Evolutionary conservation across 306 rosid genomes (phyloP).

Genomic region (Prunus campanulata): DNA sequence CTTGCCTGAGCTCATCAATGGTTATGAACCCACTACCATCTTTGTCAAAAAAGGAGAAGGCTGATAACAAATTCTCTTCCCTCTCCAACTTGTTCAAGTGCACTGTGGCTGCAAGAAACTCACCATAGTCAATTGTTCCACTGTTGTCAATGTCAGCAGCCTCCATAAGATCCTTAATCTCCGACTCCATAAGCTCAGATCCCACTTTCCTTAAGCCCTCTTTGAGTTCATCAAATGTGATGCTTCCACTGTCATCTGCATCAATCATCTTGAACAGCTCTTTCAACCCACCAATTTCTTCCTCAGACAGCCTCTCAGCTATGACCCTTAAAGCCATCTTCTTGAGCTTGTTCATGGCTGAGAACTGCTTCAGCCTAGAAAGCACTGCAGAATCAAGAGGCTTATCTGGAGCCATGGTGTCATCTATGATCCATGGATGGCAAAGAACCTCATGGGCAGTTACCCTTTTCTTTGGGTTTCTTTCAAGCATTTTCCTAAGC

Average conservation of each 20-base stretch:
- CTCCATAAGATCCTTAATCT: constrained; percentile 49
- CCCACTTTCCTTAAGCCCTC: constrained; percentile 44
- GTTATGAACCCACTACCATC: constrained; percentile 53
- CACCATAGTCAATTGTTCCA: constrained; percentile 48
- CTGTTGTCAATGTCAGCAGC: constrained; percentile 51
- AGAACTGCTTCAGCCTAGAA: constrained; percentile 45
- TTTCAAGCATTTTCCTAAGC: constrained; percentile 47
- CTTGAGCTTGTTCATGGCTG: constrained; percentile 53
- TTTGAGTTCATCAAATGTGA: constrained; percentile 48
- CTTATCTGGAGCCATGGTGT: constrained; percentile 42
- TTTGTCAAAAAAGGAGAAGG: constrained; percentile 50
- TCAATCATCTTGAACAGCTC: constrained; percentile 53
- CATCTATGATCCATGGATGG: constrained; percentile 52
- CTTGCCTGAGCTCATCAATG: constrained; percentile 46
- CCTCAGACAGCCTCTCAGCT: constrained; percentile 49
- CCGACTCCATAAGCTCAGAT: constrained; percentile 49
- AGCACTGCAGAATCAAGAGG: constrained; percentile 49
- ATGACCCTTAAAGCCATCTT: constrained; percentile 49
- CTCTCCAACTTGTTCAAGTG: constrained; percentile 52
- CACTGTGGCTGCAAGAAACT: constrained; percentile 52
- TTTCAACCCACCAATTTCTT: constrained; percentile 48
- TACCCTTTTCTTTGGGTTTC: constrained; percentile 42
- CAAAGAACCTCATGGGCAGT: constrained; percentile 49
- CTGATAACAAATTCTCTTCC: constrained; percentile 43
- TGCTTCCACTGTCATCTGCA: constrained; percentile 47